Base-by-base conservation (phyloP, 352 stramenopile species). In the Phytophthora megakarya region DNA sequence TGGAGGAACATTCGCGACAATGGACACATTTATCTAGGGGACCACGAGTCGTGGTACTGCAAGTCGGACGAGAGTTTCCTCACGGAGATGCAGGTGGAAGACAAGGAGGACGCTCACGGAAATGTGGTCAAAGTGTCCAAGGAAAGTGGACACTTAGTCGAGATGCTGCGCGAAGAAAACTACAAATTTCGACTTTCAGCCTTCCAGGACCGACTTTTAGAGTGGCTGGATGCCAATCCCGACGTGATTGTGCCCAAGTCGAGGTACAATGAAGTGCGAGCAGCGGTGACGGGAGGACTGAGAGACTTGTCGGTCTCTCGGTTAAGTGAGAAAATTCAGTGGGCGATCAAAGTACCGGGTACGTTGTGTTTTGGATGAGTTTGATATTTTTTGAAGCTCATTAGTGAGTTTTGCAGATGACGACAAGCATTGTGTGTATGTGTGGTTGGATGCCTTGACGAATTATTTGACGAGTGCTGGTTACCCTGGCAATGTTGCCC, bases 41-140 rank as follows among this genome's bases (percentile, higher is more conserved):
- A 96, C 37, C 98, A 99, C 80, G 90, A 97, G 65, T 95, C 96
- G 16, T 99, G 97, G 97, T 99, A 99, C 81, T 99, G 94, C 67
- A 96, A 99, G 50, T 95, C 94, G 45, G 98, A 99, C 73, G 98
- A 99, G 78, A 95, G 96, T 59, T 99, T 99, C 70, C 93, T 99
- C 47, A 98, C 95, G 8, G 97, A 99, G 28, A 95, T 98, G 72
- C 88, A 99, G 68, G 93, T 99, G 5, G 90, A 99, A 70, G 86
- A 93, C 60, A 73, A 72, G 19, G 67, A 61, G 30, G 87, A 86
- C 26, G 50, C 56, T 30, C 21, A 67, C 6, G 79, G 79, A 0
- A 55, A 69, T 1, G 61, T 64, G 15, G 28, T 76, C 25, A 93
- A 92, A 80, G 73, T 97, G 69, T 84, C 92, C 70, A 76, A 97